Percentiles rank a stretch among this genome's conserved stretches.
These are phyloP conservation scores for Teratosphaeria destructans DNA, from an alignment of 2,329 filamentous ascomycete species.

Conservation along the genomic window DNA sequence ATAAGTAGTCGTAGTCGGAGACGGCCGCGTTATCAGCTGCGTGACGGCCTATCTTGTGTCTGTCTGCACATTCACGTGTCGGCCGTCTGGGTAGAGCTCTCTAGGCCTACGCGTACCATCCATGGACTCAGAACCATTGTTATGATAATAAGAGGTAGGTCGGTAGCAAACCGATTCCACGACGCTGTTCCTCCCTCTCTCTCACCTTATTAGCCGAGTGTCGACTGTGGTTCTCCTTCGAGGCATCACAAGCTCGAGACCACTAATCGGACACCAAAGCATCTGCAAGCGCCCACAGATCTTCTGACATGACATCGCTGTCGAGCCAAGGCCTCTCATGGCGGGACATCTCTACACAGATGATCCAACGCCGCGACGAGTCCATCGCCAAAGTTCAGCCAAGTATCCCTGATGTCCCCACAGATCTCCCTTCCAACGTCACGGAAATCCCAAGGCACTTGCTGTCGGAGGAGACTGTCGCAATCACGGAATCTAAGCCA, in stretches of 20 bases:
- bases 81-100: not conserved
- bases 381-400: constrained; percentile 17
- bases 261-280: not conserved
- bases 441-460: constrained; percentile 35
- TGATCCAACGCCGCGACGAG: not conserved
- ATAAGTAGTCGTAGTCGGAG: not conserved
- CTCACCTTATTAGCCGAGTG: not conserved
- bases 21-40: not conserved
- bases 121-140: not conserved
- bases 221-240: not conserved
- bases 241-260: not conserved
- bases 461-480: constrained; percentile 37
- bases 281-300: not conserved
- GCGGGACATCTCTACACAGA: not conserved
- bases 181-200: not conserved
- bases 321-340: not conserved
- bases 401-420: constrained; percentile 27
- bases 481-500: constrained; percentile 42
- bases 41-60: not conserved
- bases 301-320: not conserved
- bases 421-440: constrained; percentile 35
- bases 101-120: not conserved
- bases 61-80: not conserved
- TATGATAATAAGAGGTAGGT: not conserved
- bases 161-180: not conserved